phyloP scores from a whole-genome alignment of 2,329 filamentous ascomycete genomes.

The Trichophyton verrucosum region DNA sequence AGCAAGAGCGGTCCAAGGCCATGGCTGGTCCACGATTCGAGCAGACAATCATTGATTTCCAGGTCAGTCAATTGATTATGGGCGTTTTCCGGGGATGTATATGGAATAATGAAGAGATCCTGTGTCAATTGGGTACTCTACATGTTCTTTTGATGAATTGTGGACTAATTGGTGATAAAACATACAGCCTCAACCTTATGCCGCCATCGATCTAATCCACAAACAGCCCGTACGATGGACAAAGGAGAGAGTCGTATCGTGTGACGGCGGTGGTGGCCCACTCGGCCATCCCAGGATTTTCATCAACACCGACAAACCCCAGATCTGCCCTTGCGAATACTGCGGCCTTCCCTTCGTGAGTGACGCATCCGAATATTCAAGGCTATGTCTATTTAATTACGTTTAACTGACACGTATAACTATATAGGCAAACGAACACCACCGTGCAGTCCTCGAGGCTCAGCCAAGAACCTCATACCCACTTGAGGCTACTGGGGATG shows the following conservation, averaged over 20 bases:
- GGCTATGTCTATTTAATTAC: background rate
- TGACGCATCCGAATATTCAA: constrained; percentile 12
- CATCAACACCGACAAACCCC: constrained; percentile 95
- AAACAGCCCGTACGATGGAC: constrained; percentile 90
- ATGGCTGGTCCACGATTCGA: constrained; percentile 95
- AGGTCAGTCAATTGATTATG: constrained; percentile 48
- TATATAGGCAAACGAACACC: constrained; percentile 71
- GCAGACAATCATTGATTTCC: constrained; percentile 83
- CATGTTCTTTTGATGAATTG: background rate
- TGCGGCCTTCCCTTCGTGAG: constrained; percentile 88
- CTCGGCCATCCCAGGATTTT: constrained; percentile 85
- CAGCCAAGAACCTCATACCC: constrained; percentile 72
- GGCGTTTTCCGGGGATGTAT: background rate
- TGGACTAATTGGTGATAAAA: constrained; percentile 6
- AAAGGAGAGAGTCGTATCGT: constrained; percentile 66
- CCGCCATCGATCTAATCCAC: constrained; percentile 93
- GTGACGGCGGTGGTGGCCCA: constrained; percentile 84
- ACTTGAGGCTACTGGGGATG: constrained; percentile 48
- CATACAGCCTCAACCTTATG: constrained; percentile 66
- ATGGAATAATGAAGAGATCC: background rate
- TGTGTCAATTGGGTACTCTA: background rate
- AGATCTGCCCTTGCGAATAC: constrained; percentile 83
- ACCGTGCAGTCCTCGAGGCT: constrained; percentile 72
- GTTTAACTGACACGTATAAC: constrained; percentile 9
- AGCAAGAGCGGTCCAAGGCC: constrained; percentile 65